Conservation (phyloP, 345 rosid species). For the Sisymbrium altissimum region DNA sequence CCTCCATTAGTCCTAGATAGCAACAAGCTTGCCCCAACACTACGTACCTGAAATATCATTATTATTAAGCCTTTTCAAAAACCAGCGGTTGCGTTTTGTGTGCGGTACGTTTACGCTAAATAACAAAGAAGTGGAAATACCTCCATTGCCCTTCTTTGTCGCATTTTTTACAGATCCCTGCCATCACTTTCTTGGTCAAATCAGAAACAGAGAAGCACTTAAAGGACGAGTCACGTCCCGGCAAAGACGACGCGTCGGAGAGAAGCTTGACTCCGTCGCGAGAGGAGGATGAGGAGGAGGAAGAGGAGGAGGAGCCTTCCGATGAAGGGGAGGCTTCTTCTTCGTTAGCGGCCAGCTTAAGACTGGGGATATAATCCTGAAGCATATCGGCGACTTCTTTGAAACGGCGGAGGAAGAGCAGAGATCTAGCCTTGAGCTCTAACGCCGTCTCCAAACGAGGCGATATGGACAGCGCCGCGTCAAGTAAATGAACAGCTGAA, state of each 20-base stretch:
- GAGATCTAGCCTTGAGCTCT: conserved; percentile 38
- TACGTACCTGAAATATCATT: conserved; percentile 47
- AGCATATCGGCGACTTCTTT: conserved; percentile 44
- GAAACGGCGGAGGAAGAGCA: conserved; percentile 29
- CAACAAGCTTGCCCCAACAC: conserved; percentile 91
- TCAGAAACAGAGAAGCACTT: conserved; percentile 88
- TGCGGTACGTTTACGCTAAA: conserved; percentile 19
- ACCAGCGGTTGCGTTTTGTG: background rate
- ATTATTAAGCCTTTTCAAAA: background rate
- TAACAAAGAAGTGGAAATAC: conserved; percentile 30
- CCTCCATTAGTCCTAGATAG: conserved; percentile 94
- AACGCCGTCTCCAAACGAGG: conserved; percentile 57
- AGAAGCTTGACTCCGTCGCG: conserved; percentile 50
- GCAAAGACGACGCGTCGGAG: conserved; percentile 36
- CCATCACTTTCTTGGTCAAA: conserved; percentile 84
- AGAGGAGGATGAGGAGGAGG: conserved; percentile 15
- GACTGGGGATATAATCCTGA: conserved; percentile 83
- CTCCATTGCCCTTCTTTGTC: conserved; percentile 93
- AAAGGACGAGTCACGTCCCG: conserved; percentile 50
- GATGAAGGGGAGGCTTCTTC: conserved; percentile 55
- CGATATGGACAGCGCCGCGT: conserved; percentile 62
- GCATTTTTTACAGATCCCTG: conserved; percentile 70
- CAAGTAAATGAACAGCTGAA: conserved; percentile 66
- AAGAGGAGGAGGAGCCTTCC: conserved; percentile 26
- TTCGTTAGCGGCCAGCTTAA: conserved; percentile 44